Percentiles rank a stretch among this genome's conserved stretches.
phyloP scores from a whole-genome alignment of 2,329 filamentous ascomycete genomes.

The Epichloe baconii region DNA sequence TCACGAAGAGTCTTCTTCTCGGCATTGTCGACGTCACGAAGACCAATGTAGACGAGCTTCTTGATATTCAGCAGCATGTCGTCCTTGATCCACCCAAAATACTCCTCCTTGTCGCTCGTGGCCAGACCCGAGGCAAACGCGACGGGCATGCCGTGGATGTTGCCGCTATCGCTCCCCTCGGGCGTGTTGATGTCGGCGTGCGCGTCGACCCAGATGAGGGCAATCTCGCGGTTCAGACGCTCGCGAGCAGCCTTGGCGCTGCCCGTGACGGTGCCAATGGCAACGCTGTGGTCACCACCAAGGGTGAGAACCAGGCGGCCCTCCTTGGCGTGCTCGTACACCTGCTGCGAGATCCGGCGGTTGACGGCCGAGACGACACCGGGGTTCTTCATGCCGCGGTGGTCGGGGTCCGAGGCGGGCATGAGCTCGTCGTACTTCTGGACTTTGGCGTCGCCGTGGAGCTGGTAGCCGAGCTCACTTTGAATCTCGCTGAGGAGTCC shows the following conservation, averaged over 20 bases:
- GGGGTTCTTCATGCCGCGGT: constrained; percentile 91
- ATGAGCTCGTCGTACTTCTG: constrained; percentile 70
- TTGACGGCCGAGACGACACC: constrained; percentile 77
- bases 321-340: constrained; percentile 71
- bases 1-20: constrained; percentile 90
- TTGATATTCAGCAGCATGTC: constrained; percentile 56
- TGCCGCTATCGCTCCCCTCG: constrained; percentile 77
- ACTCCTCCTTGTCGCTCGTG: constrained; percentile 58
- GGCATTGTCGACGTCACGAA: constrained; percentile 81
- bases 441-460: constrained; percentile 71
- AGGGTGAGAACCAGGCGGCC: constrained; percentile 86
- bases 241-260: constrained; percentile 78
- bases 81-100: constrained; percentile 80
- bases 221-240: constrained; percentile 68
- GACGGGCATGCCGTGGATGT: constrained; percentile 97
- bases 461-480: constrained; percentile 76
- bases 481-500: constrained; percentile 75
- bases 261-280: constrained; percentile 84
- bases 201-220: constrained; percentile 97
- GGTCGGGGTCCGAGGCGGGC: constrained; percentile 59
- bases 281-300: constrained; percentile 92
- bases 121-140: constrained; percentile 82
- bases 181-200: constrained; percentile 97
- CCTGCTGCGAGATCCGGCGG: constrained; percentile 63
- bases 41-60: constrained; percentile 93